Evolutionary conservation across 257 asterid species (phyloP).

Genomic region (Penstemon davidsonii): DNA sequence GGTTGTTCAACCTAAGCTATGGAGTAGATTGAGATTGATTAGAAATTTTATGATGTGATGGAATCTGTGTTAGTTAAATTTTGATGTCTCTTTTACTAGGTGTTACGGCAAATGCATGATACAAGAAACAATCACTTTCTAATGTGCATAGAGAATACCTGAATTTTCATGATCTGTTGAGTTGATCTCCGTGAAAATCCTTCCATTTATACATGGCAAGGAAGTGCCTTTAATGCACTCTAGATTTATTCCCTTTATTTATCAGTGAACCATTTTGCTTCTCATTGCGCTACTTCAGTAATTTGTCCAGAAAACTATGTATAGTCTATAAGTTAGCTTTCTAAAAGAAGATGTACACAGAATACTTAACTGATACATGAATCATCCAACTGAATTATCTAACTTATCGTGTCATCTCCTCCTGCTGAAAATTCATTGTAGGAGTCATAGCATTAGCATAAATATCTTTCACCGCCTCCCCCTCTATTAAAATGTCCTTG

Average conservation of each 20-base stretch:
- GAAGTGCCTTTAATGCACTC: too few relatives aligned
- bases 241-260: too few relatives aligned
- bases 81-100: too few relatives aligned
- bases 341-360: too few relatives aligned
- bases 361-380: not conserved
- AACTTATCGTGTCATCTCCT: slow-evolving; percentile 1
- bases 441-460: not conserved
- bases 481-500: not conserved
- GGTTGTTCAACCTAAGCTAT: not conserved
- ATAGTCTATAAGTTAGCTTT: too few relatives aligned
- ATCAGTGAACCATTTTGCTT: too few relatives aligned
- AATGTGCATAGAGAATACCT: not conserved
- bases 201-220: too few relatives aligned
- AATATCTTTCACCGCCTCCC: not conserved
- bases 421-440: not conserved
- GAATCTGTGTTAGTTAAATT: too few relatives aligned
- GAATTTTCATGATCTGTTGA: not conserved
- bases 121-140: not conserved
- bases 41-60: not conserved
- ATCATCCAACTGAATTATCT: not conserved
- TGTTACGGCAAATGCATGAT: too few relatives aligned
- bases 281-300: too few relatives aligned
- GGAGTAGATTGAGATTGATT: not conserved
- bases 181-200: too few relatives aligned
- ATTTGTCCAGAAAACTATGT: too few relatives aligned